Percentiles rank a stretch among this genome's conserved stretches.
These are phyloP conservation scores for Narthecium ossifragum DNA, from an alignment of 106 monocot genomes.

Conservation along the genomic window DNA sequence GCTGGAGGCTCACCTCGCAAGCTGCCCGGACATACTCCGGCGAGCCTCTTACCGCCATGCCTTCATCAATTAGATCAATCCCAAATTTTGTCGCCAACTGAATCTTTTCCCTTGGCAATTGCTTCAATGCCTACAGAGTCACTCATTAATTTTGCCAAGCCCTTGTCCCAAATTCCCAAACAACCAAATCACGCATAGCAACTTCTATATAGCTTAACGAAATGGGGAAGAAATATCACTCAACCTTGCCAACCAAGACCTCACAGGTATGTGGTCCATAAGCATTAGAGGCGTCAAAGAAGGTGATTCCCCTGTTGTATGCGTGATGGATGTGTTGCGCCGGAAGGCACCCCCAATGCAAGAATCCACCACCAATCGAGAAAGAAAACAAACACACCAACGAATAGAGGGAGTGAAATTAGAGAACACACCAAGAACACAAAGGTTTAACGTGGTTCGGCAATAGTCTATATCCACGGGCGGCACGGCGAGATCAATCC, in stretches of 20 bases:
- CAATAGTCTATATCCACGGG: no score
- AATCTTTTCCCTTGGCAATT: conserved; percentile 38
- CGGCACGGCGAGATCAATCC: no score
- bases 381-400: no score
- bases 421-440: no score
- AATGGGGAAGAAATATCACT: neutral
- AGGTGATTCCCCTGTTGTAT: conserved; percentile 65
- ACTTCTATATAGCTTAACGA: neutral
- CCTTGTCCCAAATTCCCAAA: no score
- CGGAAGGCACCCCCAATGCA: no score
- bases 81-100: conserved; percentile 39
- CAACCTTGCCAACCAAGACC: conserved; percentile 72
- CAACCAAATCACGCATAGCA: no score
- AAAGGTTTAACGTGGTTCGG: no score
- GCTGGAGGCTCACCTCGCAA: conserved; percentile 38
- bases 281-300: conserved; percentile 75
- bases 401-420: no score
- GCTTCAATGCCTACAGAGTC: conserved; percentile 31
- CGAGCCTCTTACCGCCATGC: conserved; percentile 25
- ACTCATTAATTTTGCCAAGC: neutral
- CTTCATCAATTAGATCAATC: neutral
- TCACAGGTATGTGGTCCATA: conserved; percentile 76
- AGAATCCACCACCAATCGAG: no score
- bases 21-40: conserved; percentile 46
- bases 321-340: conserved; percentile 72